phyloP scores from a whole-genome alignment of 306 rosid genomes.

The Acacia melanoxylon region DNA sequence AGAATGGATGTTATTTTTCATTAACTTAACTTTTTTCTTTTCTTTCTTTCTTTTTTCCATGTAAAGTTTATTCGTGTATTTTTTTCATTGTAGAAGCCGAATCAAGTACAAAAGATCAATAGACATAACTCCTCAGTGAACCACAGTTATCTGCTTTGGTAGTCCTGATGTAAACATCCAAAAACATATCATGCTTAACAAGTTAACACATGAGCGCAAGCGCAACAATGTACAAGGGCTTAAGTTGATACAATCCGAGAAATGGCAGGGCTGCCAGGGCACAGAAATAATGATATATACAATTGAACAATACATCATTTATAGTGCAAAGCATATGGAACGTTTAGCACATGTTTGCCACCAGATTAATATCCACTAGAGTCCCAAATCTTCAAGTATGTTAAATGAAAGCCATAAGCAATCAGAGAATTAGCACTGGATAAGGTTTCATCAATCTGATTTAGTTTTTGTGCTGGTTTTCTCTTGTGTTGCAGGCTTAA shows the following conservation, averaged over 20 bases:
- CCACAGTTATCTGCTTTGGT: slow-evolving; percentile 8
- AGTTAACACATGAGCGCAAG: neutral
- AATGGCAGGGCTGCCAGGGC: neutral
- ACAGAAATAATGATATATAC: neutral
- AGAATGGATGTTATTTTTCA: slow-evolving; percentile 18
- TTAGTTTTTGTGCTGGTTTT: slow-evolving; percentile 53
- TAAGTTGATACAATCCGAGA: neutral
- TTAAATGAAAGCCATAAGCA: slow-evolving; percentile 13
- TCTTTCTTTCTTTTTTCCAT: neutral
- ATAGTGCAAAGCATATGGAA: neutral
- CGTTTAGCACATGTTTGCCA: neutral
- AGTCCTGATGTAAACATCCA: neutral
- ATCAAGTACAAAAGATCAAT: neutral
- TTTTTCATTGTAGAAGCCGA: neutral
- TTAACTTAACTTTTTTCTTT: neutral
- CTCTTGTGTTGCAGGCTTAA: slow-evolving; percentile 45
- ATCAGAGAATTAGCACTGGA: neutral
- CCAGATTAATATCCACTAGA: slow-evolving; percentile 10
- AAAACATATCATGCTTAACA: neutral
- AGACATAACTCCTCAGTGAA: neutral
- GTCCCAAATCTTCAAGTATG: slow-evolving; percentile 23
- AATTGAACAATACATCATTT: neutral
- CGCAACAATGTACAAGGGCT: neutral
- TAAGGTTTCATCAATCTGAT: slow-evolving; percentile 56
- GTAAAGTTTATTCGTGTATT: neutral